Conservation (phyloP, 2,329 filamentous ascomycete genomes). For the Scedosporium aurantiacum region DNA sequence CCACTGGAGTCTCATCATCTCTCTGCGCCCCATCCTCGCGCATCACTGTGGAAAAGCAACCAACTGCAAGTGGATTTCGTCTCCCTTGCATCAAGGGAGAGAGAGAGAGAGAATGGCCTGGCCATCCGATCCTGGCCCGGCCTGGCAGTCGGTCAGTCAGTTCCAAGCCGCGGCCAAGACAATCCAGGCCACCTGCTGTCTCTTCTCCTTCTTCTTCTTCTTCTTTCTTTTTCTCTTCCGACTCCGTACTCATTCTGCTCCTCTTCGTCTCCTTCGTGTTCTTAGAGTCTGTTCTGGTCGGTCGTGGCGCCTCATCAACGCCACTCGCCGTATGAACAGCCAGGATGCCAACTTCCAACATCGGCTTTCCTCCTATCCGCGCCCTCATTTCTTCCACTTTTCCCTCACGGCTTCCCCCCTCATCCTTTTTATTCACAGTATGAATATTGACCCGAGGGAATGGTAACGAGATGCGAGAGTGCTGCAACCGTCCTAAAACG, state of each 20-base stretch:
- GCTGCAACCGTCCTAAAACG: conserved; percentile 7
- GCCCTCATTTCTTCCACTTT: conserved; percentile 2
- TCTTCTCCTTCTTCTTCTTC: conserved; percentile 7
- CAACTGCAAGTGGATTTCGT: not conserved
- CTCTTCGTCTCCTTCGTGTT: not conserved
- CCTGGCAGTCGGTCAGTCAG: not conserved
- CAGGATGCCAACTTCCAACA: too few relatives aligned
- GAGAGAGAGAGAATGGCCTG: not conserved
- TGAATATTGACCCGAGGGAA: conserved; percentile 3
- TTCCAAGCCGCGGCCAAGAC: not conserved
- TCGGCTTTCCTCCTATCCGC: too few relatives aligned
- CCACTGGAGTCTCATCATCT: conserved; percentile 1
- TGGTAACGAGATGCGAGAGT: conserved; percentile 1
- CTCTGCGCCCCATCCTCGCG: not conserved
- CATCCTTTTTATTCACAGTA: not conserved
- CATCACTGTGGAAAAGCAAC: not conserved
- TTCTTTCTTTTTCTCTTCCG: not conserved
- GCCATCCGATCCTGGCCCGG: not conserved
- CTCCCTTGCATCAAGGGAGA: not conserved
- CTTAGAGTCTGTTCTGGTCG: too few relatives aligned
- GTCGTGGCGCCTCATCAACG: too few relatives aligned
- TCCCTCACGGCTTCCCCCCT: not conserved
- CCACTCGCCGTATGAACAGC: too few relatives aligned
- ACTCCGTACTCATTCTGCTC: not conserved
- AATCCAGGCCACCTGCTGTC: not conserved